Conservation (phyloP, 805 yeast genomes). For the Candida ovalis region DNA sequence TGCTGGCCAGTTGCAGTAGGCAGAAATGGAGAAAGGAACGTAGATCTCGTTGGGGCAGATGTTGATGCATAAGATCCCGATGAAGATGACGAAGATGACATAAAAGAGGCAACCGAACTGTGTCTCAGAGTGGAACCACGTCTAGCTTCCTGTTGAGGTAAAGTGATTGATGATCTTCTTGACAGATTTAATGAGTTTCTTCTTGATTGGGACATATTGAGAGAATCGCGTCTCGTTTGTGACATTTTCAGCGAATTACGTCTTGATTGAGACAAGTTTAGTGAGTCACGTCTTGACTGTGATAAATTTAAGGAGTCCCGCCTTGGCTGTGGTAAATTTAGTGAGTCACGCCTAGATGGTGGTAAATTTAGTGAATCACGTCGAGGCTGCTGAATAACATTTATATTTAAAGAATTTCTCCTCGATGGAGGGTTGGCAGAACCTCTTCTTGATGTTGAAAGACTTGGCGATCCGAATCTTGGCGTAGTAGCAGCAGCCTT, state of each 20-base stretch:
- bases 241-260: conserved; percentile 4
- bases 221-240: conserved; percentile 18
- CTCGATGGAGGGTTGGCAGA: conserved; percentile 24
- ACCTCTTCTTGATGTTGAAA: conserved; percentile 30
- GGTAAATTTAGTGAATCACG: conserved; percentile 10
- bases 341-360: conserved; percentile 16
- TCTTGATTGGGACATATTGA: conserved; percentile 16
- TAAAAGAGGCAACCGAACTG: conserved; percentile 14
- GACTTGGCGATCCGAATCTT: conserved; percentile 13
- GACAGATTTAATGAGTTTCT: conserved; percentile 19
- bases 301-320: conserved; percentile 5
- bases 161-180: conserved; percentile 16
- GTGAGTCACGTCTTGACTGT: conserved; percentile 6
- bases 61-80: conserved; percentile 6
- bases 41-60: conserved; percentile 1
- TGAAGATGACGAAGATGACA: conserved; percentile 21
- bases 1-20: background rate
- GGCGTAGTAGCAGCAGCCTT: conserved; percentile 13
- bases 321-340: conserved; percentile 3
- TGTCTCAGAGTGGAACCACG: conserved; percentile 19
- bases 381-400: conserved; percentile 9
- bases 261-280: conserved; percentile 6
- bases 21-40: background rate
- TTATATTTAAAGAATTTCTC: conserved; percentile 12
- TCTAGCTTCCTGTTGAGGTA: conserved; percentile 11